phyloP scores from a whole-genome alignment of 2,329 filamentous ascomycete genomes.

The Sphaceloma murrayae region DNA sequence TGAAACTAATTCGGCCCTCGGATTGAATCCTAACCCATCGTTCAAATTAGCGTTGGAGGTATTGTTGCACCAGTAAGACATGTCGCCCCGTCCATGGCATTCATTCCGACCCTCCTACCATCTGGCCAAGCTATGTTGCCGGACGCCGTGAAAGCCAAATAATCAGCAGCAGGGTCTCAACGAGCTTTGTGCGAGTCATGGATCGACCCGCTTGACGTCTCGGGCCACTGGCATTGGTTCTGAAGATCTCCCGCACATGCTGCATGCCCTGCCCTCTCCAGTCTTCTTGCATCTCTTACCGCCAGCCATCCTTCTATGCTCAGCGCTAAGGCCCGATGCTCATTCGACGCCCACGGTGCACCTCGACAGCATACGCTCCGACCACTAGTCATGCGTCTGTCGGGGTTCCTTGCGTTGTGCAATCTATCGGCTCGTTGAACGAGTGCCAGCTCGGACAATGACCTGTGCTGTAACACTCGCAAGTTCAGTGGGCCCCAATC shows the following conservation, averaged over 20 bases:
- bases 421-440: constrained; percentile 12
- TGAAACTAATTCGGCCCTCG: constrained; percentile 4
- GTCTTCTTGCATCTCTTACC: constrained; percentile 12
- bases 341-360: constrained; percentile 15
- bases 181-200: constrained; percentile 11
- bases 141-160: too few species aligned
- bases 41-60: constrained; percentile 4
- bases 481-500: constrained; percentile 10
- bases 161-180: too few species aligned
- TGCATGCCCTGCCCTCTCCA: constrained; percentile 7
- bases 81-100: constrained; percentile 4
- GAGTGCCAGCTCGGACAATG: constrained; percentile 6
- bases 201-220: neutral
- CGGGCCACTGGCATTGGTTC: constrained; percentile 3
- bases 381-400: constrained; percentile 5
- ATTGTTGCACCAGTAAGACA: constrained; percentile 15
- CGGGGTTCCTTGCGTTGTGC: constrained; percentile 8
- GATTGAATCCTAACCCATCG: constrained; percentile 9
- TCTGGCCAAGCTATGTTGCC: constrained; percentile 13
- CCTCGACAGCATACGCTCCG: neutral
- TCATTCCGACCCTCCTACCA: neutral
- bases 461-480: constrained; percentile 7
- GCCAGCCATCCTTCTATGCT: constrained; percentile 13
- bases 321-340: constrained; percentile 9
- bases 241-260: constrained; percentile 8